phyloP scores from a whole-genome alignment of 2,329 filamentous ascomycete genomes.

The Atkinsonella hypoxylon region DNA sequence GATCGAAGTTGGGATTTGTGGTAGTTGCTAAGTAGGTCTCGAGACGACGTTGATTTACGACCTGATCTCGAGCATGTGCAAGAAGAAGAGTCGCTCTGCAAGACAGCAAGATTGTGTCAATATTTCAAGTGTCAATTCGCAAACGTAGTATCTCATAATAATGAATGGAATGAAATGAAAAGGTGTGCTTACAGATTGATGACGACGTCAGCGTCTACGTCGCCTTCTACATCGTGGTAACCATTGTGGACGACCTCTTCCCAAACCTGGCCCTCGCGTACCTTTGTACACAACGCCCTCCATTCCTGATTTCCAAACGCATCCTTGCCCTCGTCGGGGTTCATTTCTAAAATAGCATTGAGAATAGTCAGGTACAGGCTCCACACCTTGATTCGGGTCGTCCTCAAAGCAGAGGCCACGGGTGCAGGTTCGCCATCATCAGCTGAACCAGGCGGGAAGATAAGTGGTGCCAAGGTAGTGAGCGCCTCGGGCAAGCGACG shows the following conservation, averaged over 20 bases:
- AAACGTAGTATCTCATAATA: background rate
- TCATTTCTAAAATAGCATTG: conserved; percentile 82
- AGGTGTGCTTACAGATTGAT: conserved; percentile 59
- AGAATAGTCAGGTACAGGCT: conserved; percentile 90
- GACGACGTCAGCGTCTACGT: conserved; percentile 90
- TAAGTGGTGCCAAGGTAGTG: conserved; percentile 71
- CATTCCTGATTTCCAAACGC: conserved; percentile 79
- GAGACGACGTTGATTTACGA: conserved; percentile 72
- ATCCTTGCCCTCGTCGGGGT: conserved; percentile 79
- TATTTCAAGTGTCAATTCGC: background rate
- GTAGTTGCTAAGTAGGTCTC: conserved; percentile 80
- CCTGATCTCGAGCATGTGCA: conserved; percentile 77
- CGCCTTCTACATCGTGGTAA: conserved; percentile 78
- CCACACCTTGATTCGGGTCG: conserved; percentile 90
- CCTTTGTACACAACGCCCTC: conserved; percentile 69
- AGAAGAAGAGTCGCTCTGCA: conserved; percentile 74
- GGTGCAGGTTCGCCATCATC: conserved; percentile 51
- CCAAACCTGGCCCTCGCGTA: conserved; percentile 87
- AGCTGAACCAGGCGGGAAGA: conserved; percentile 45
- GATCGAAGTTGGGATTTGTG: conserved; percentile 59
- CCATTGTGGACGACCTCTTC: conserved; percentile 80
- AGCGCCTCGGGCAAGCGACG: conserved; percentile 84
- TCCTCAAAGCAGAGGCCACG: conserved; percentile 66
- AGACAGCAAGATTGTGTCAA: background rate
- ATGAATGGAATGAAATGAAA: background rate